Percentiles rank a stretch among this genome's conserved stretches.
These are phyloP conservation scores for Saccharum officinarum DNA, from an alignment of 176 grass and related monocot genomes.

Conservation along the genomic window DNA sequence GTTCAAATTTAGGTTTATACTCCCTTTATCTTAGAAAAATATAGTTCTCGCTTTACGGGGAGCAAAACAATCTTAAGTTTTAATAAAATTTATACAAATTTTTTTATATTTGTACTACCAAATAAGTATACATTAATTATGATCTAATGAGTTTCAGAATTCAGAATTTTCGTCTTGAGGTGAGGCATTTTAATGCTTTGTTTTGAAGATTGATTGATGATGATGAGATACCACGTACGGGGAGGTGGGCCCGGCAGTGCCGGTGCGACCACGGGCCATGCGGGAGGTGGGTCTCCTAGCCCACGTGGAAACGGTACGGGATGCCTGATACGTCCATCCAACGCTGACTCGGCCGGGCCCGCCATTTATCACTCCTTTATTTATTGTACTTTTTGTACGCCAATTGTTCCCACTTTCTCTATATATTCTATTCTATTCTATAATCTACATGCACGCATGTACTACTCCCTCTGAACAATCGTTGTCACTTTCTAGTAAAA, in stretches of 20 bases:
- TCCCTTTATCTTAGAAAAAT: no score
- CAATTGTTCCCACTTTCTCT: not conserved
- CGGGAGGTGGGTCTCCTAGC: not conserved
- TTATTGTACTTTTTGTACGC: not conserved
- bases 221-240: not conserved
- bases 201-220: not conserved
- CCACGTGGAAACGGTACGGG: constrained; percentile 23
- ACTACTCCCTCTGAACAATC: no score
- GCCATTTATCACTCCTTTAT: not conserved
- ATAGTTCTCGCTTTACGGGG: no score
- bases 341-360: constrained; percentile 14
- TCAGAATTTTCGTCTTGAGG: not conserved
- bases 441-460: no score
- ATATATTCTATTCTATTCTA: no score
- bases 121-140: no score
- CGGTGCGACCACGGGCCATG: not conserved
- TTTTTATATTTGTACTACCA: no score
- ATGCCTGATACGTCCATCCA: constrained; percentile 17
- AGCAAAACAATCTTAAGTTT: no score
- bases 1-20: no score
- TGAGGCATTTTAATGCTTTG: not conserved
- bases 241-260: not conserved
- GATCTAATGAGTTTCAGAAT: not conserved
- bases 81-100: no score
- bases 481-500: no score